A percentile compares a stretch with the other conserved stretches of the same genome.
phyloP scores from a whole-genome alignment of 1,284 basidiomycete genomes.

The Blastosporella zonata region DNA sequence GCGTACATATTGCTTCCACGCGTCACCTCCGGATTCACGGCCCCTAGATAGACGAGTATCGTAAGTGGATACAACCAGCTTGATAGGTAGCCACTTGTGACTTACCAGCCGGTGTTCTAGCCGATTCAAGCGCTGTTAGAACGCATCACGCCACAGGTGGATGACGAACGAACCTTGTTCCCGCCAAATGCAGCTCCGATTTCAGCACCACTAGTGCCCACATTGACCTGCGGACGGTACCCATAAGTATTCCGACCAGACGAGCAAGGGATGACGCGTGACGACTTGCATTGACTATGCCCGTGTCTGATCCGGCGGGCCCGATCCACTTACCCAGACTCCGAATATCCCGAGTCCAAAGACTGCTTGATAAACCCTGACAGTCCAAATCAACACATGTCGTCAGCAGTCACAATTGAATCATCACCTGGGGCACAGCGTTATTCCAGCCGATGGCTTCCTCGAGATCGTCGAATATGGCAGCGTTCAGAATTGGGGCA shows the following conservation, averaged over 20 bases:
- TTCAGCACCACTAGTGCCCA: constrained; percentile 92
- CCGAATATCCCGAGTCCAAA: constrained; percentile 86
- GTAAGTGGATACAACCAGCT: constrained; percentile 13
- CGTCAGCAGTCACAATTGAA: constrained; percentile 15
- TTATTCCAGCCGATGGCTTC: constrained; percentile 94
- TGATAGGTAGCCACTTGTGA: constrained; percentile 17
- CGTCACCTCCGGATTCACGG: constrained; percentile 94
- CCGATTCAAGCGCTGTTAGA: constrained; percentile 17
- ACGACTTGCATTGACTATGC: constrained; percentile 75
- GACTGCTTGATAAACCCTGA: constrained; percentile 81
- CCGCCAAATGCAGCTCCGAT: constrained; percentile 88
- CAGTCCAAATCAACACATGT: constrained; percentile 17
- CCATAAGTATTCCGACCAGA: constrained; percentile 11
- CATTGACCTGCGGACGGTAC: constrained; percentile 64
- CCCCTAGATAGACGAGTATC: constrained; percentile 57
- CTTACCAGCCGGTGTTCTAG: constrained; percentile 80
- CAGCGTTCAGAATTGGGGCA: constrained; percentile 84
- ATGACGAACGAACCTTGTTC: constrained; percentile 71
- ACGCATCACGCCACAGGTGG: constrained; percentile 18
- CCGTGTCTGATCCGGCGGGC: constrained; percentile 81
- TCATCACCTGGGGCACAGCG: constrained; percentile 71
- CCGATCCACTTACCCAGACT: constrained; percentile 90
- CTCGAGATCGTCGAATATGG: constrained; percentile 87
- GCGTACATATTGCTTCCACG: constrained; percentile 92
- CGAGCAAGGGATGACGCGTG: constrained; percentile 10